Base-by-base conservation (phyloP, 73 alveolate genomes). In the Strombidium stylifer region DNA sequence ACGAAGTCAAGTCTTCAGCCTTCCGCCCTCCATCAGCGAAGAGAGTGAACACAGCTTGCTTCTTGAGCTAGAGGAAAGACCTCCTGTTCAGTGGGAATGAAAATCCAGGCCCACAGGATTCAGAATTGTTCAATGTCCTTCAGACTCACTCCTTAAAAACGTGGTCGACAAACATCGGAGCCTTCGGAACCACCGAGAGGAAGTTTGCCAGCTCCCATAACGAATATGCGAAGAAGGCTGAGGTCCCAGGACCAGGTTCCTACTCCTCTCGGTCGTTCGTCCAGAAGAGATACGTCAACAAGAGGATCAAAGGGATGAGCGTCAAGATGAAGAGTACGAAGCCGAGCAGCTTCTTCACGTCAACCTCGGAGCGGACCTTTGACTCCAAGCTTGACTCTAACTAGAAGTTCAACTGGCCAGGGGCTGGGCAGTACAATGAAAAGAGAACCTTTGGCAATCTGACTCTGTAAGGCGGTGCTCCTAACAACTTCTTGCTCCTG, bases 391-490 rank as follows among this genome's bases (percentile, higher is more conserved):
- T 40, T 3, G 42, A 40, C 21, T 1, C 3, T 3, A 20, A 12
- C 1, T 16, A 2, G 19, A 56, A 56, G 39, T 56, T 36, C 18
- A 19, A 56, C 40, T 40, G 48, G 1, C 77, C 77, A 1, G 77
- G 65, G 1, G 46, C 26, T 3, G 77, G 77, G 31, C 55, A 51
- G n/a, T 37, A 65, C 23, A 40, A 42, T 58, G 21, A 41, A 15
- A 8, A 51, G 20, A 27, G 2, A 2, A 47, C 61, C 8, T n/a
- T 69, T 19, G 67, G 62, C 20, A n/a, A 42, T 2, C 31, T 39
- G 3, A n/a, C 67, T n/a, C 30, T 34, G 12, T 36, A 76, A 44
- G 88, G 88, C 3, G 88, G 88, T 2, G 88, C 88, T 16, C 88
- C 88, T 5, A 76, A 76, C 35, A 76, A 76, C 39, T 76, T 76